Evolutionary conservation across 495 filamentous ascomycete genomes (phyloP).

Genomic region (Penicillium lagena): DNA sequence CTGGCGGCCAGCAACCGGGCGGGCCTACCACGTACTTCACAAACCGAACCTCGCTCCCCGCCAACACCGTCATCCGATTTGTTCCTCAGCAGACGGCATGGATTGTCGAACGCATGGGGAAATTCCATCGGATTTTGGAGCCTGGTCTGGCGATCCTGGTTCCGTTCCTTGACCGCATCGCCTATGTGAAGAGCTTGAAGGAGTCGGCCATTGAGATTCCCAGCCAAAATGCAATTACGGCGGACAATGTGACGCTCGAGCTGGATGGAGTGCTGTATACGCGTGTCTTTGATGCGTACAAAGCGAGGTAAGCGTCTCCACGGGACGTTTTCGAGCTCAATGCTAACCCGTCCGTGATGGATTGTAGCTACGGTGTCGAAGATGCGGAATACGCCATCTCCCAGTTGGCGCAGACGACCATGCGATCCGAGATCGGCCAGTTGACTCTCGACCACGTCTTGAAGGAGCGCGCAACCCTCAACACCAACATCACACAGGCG

Average conservation of each 20-base stretch:
- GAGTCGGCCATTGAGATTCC: conserved; percentile 95
- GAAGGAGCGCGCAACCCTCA: conserved; percentile 90
- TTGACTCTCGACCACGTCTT: conserved; percentile 94
- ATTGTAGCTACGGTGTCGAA: conserved; percentile 84
- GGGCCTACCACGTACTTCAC: conserved; percentile 48
- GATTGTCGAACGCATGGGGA: conserved; percentile 99
- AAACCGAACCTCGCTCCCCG: conserved; percentile 60
- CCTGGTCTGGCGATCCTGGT: conserved; percentile 86
- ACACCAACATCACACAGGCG: conserved; percentile 93
- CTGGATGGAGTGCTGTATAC: conserved; percentile 95
- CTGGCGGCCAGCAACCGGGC: conserved; percentile 12
- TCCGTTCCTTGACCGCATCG: conserved; percentile 90
- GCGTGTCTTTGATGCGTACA: conserved; percentile 93
- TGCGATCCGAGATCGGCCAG: conserved; percentile 97
- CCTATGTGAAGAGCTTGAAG: conserved; percentile 96
- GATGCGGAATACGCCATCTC: conserved; percentile 98
- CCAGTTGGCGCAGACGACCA: conserved; percentile 95
- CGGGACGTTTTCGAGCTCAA: not conserved
- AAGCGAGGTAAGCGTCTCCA: conserved; percentile 62
- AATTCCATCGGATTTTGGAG: conserved; percentile 85
- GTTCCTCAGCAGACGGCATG: conserved; percentile 98
- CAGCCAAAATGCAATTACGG: conserved; percentile 92
- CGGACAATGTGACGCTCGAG: conserved; percentile 96
- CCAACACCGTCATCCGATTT: conserved; percentile 93
- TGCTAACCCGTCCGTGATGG: not conserved